Base-by-base conservation (phyloP, 2,329 filamentous ascomycete species). In the Penicillium polonicum region DNA sequence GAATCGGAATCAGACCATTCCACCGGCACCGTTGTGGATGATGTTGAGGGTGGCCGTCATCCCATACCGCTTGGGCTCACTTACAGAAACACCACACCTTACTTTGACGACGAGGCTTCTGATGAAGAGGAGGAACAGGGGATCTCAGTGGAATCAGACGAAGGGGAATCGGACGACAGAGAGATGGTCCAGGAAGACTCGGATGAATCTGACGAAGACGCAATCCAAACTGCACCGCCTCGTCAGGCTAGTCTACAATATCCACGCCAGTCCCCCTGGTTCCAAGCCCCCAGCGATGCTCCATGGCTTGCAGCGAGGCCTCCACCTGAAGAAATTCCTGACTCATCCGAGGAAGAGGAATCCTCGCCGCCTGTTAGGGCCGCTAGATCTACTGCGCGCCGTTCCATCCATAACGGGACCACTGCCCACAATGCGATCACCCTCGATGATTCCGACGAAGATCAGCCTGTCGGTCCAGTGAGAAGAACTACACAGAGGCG, bases 1-100 rank as follows among this genome's bases (percentile, higher is more conserved):
- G 65, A 64, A 23, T 69, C 67, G 17, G 65, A 68, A 25, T 74
- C 72, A 8, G 72, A 72, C 57, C 68, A 58, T 58, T 72, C 69
- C 27, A 74, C 73, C 4, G 66, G 74, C 17, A 75, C 72, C 4
- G 66, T 74, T 25, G 68, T 74, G 21, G 72, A 65, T 33, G 62
- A 57, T 48, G 43, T 58, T 36, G 61, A 57, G 4, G 45, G 41
- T 27, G 53, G 29, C 31, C 54, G 39, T n/a, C 51, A 49, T 25
- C 33, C 49, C 7, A 51, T 46, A 21, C 54, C 59, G 8, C 29
- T 35, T 59, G 45, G 19, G 27, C 21, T 57, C 50, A 4, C 62
- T 59, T 17, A 61, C 46, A 36, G 48, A 45, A 39, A 53, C 48
- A 35, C 33, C 19, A 58, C 33, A 53, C 56, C 33, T n/a, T 51